Evolutionary conservation across 768 basidiomycete species (phyloP).

Genomic region (Leccinum longicurvipes): DNA sequence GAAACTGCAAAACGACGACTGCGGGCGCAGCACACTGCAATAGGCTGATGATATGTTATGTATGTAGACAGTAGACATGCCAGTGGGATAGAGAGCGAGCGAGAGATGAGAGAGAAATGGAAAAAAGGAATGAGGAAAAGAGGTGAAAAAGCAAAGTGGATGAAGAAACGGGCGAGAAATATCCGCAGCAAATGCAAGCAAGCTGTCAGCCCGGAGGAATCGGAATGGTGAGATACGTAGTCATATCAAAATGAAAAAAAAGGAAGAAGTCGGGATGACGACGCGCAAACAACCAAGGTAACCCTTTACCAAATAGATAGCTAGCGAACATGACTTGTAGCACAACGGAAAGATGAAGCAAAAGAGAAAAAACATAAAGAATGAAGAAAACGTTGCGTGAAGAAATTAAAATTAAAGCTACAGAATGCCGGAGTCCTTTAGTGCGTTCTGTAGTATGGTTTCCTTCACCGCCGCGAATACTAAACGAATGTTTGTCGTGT

Average conservation of each 20-base stretch:
- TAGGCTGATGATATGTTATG: constrained; percentile 31
- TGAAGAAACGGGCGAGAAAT: constrained; percentile 15
- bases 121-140: too few relatives aligned
- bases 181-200: constrained; percentile 32
- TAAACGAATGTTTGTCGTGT: constrained; percentile 77
- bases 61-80: constrained; percentile 20
- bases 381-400: too few relatives aligned
- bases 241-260: background rate
- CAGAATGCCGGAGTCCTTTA: constrained; percentile 83
- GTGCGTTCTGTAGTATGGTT: constrained; percentile 87
- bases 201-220: constrained; percentile 7
- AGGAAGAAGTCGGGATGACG: background rate
- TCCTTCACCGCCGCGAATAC: constrained; percentile 90
- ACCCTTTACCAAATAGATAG: constrained; percentile 22
- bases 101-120: too few relatives aligned
- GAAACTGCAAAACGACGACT: too few relatives aligned
- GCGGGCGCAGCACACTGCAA: constrained; percentile 5
- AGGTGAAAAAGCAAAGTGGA: too few relatives aligned
- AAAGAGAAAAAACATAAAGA: background rate
- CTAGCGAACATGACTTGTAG: constrained; percentile 20
- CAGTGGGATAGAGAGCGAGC: background rate
- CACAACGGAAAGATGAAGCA: constrained; percentile 1
- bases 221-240: background rate
- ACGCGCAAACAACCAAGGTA: background rate
- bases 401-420: constrained; percentile 21